phyloP scores from a whole-genome alignment of 2,329 filamentous ascomycete species.

The Talaromyces pinophilus region DNA sequence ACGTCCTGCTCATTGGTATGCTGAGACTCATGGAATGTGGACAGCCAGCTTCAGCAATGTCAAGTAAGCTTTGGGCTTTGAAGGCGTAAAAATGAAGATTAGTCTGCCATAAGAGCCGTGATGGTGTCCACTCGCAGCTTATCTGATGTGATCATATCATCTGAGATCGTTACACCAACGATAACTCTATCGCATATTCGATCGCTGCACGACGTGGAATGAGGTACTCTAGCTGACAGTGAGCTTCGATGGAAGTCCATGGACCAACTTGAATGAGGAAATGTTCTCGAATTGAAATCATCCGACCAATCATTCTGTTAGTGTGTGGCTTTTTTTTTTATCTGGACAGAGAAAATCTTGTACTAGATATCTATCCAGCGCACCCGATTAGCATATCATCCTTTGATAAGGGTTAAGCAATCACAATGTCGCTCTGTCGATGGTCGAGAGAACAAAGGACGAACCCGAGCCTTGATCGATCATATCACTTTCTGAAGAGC shows the following conservation, averaged over 20 bases:
- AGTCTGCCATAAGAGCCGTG: background rate
- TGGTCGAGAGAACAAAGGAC: background rate
- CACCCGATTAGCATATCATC: background rate
- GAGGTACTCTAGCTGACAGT: no score
- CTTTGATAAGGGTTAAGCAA: background rate
- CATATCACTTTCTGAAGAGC: background rate
- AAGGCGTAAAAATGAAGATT: slow-evolving; percentile 26
- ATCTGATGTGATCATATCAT: background rate
- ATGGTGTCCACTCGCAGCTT: slow-evolving; percentile 1
- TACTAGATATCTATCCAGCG: background rate
- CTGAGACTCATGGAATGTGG: slow-evolving; percentile 36
- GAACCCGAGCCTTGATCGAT: no score
- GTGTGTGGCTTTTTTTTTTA: background rate
- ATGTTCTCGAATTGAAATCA: slow-evolving; percentile 5
- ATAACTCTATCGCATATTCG: background rate
- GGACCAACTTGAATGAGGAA: background rate
- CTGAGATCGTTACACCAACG: background rate
- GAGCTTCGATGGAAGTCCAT: background rate
- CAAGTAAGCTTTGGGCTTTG: slow-evolving; percentile 22
- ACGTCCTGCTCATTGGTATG: slow-evolving; percentile 28
- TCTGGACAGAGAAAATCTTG: background rate
- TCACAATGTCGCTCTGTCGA: no score
- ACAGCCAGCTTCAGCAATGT: slow-evolving; percentile 36
- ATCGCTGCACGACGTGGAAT: background rate
- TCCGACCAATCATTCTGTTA: background rate